Base-by-base conservation (phyloP, 345 rosid genomes). In the Ceriops decandra region DNA sequence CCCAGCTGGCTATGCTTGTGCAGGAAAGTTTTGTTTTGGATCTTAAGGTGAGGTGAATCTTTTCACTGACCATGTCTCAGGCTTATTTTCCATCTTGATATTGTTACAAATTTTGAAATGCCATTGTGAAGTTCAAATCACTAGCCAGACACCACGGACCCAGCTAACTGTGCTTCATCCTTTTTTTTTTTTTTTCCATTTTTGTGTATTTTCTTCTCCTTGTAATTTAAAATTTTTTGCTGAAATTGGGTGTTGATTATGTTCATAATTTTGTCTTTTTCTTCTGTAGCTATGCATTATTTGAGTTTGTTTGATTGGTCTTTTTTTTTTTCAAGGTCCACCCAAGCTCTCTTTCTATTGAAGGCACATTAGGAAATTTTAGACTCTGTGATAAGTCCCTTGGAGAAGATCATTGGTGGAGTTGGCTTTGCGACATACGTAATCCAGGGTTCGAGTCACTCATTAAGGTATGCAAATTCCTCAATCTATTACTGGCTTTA, bases 401-500 rank as follows among this genome's bases (percentile, higher is more conserved):
- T 68, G 97, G 86, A 73, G 68, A 79, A 46, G 88, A 86, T 72
- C 80, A 87, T 72, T 83, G 82, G 72, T 91, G 96, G 93, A 80
- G 91, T 72, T 95, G 98, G 98, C 90, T 95, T 72, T 95, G 99
- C 79, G 99, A 95, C 82, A 87, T 95, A 74, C 98, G 99, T 53
- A 88, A 91, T 82, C 96, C 95, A 65, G 99, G 93, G 63, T 77
- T 86, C 24, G 99, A 95, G 70, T 95, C 99, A 71, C 93, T 95
- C 69, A 91, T 95, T 74, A 90, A 87, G 92, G 99, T 91, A 68
- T 56, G 59, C 59, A 56, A 24, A 63, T 52, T 54, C n/a, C 65
- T 66, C 46, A 59, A 7, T 51, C 13, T 28, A 15, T 16, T 26
- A 3, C 52, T 36, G 53, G 62, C 33, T 68, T 46, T 64, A 15